Evolutionary conservation across 352 stramenopile species (phyloP), one percentile per base, ranked within the genome.

Genomic region (Aphanomyces cochlioides): DNA sequence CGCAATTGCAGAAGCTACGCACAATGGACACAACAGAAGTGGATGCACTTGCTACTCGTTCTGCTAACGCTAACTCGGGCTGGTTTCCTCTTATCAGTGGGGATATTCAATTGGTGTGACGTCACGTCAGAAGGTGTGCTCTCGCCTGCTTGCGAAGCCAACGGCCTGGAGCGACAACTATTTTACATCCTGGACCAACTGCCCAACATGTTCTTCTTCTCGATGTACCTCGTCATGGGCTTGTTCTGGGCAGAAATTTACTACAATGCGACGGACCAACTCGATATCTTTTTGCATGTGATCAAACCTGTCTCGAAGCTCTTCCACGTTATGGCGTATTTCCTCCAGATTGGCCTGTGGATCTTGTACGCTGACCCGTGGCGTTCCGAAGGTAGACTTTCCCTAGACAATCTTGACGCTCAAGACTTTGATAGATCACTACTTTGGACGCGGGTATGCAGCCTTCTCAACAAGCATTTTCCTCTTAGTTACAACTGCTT

Each of bases 241-340:
- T 84, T 94, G 65, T 95, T 95, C 56, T 95, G 88, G 88, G 88
- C 88, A 5, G 86, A 95, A 72, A 85, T 95, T 13, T 95, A 95
- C 66, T 95, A 92, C 79, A 93, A 95, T 50, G 88, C 88, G 38
- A 85, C 92, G 56, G 87, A 94, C 67, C 78, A 87, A 43, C 72
- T 94, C 50, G 50, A 76, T 15, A 79, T 86, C 5, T 76, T 94
- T 47, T 81, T 77, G 28, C 75, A 80, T 10, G 69, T 88, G 12
- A 76, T 94, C 21, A 93, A 94, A 56, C 88, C 88, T 54, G 76
- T 82, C 2, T 7, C 70, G 1, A 47, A 68, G 48, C 39, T n/a
- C 10, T 5, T 57, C 1, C 47, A 56, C 15, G 54, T 28, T 4
- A 28, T 28, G 36, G 60, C 66, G 21, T 36, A 57, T 34, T 47